Evolutionary conservation across 495 filamentous ascomycete species (phyloP), one percentile per base, ranked within the genome.

Genomic region (Evansstolkia leycettana): DNA sequence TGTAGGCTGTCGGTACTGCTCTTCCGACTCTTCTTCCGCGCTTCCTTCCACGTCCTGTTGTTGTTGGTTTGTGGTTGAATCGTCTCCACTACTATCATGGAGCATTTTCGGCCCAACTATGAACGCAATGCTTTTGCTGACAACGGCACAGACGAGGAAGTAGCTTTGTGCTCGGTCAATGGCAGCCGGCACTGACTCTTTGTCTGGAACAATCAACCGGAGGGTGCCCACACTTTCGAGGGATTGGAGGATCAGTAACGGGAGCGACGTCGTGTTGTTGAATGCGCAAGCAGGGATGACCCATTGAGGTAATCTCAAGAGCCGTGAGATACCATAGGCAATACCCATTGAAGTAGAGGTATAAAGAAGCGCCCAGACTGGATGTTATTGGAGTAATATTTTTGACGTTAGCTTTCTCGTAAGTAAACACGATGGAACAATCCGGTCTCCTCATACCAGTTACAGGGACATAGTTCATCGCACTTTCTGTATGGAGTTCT

Each of bases 221-320:
- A 87, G 53, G 31, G 82, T 76, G 6, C 79, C 79, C 0, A 80
- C 81, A 10, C 70, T 57, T 19, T 73, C 64, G 3, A 87, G 64
- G 5, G 75, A 71, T 36, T 80, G 64, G 23, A 84, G 62, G 2
- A 86, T 65, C 3, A 84, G 59, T 11, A 89, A 58, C 0, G 81
- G 82, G 20, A 84, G 71, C 17, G 67, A 73, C 1, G 77, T 82
- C 0, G 82, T 83, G 46, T 86, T 89, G 59, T 84, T 88, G 59
- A 86, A 84, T 27, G 76, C 64, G 31, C 82, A 65, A 1, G 78
- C 75, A 0, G 76, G 73, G 0, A 73, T 74, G 10, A 72, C 67
- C 80, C 78, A 87, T 33, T 58, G 54, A 2, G 80, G 82, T 23
- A 85, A 59, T 14, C 63, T 58, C 35, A 81, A 65, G 3, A 65